A percentile compares a stretch with the other conserved stretches of the same genome.
Conservation (phyloP, 805 yeast species). For the Candida dajiaensis region DNA sequence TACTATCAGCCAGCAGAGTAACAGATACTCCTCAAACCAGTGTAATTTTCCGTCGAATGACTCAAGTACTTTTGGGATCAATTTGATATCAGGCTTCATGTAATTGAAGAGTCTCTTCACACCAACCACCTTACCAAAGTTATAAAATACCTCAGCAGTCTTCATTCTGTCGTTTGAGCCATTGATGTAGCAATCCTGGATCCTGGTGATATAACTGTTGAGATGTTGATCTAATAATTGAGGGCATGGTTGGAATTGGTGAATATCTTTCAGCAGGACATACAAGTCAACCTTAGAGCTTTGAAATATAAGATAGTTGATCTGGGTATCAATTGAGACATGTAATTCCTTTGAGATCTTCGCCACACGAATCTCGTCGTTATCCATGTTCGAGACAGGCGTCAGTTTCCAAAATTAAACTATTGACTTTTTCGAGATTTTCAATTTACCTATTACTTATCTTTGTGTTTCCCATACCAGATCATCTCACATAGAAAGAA, state of each 20-base stretch:
- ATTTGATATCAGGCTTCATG: conserved; percentile 53
- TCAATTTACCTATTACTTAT: background rate
- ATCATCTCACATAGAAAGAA: background rate
- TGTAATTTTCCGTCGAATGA: conserved; percentile 16
- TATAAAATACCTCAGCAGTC: conserved; percentile 40
- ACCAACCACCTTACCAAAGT: conserved; percentile 59
- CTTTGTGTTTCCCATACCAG: background rate
- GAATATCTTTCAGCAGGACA: conserved; percentile 25
- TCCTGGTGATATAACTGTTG: conserved; percentile 25
- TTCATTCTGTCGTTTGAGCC: background rate
- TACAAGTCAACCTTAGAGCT: background rate
- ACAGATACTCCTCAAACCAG: conserved; percentile 45
- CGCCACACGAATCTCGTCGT: conserved; percentile 26
- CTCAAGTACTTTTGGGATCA: conserved; percentile 34
- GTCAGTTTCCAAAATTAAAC: background rate
- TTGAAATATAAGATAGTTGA: conserved; percentile 1
- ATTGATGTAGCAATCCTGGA: conserved; percentile 26
- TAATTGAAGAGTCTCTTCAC: conserved; percentile 53
- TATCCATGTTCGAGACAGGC: conserved; percentile 21
- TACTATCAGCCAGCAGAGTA: conserved; percentile 68
- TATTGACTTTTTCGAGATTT: background rate
- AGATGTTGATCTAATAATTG: conserved; percentile 41
- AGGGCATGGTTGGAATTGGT: conserved; percentile 51
- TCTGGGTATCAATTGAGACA: conserved; percentile 2
- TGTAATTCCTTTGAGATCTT: conserved; percentile 20